Evolutionary conservation across 2,329 filamentous ascomycete species (phyloP).

Genomic region (Sporothrix variecibatus): DNA sequence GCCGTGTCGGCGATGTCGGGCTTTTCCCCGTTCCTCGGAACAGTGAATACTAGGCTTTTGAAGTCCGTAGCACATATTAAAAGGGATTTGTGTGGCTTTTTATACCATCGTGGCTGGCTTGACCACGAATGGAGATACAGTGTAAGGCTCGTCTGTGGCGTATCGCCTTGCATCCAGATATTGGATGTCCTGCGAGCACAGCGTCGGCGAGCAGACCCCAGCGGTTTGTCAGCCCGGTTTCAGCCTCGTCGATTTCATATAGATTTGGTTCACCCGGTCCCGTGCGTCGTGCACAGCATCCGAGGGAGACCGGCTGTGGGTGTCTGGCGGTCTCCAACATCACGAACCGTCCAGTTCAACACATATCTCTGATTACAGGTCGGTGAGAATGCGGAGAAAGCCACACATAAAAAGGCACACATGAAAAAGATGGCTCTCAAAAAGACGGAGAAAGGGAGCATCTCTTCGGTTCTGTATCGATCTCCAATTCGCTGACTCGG

Average conservation of each 20-base stretch:
- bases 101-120: not conserved
- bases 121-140: not conserved
- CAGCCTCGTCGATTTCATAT: slow-evolving; percentile 11
- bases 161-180: not conserved
- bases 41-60: not conserved
- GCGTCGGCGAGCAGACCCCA: slow-evolving; percentile 1
- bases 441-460: not conserved
- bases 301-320: not conserved
- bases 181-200: not conserved
- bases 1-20: slow-evolving; percentile 4
- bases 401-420: not conserved
- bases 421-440: not conserved
- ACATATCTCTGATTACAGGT: not conserved
- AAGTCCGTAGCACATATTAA: not conserved
- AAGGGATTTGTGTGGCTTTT: not conserved
- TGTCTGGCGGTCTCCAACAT: not conserved
- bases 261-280: not conserved
- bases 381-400: not conserved
- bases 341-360: not conserved
- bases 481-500: not conserved
- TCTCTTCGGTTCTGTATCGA: not conserved
- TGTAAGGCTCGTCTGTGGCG: not conserved
- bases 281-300: not conserved
- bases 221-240: not conserved
- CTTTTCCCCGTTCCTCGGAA: not conserved